Conservation (phyloP, 306 rosid genomes). For the Rosa chinensis region DNA sequence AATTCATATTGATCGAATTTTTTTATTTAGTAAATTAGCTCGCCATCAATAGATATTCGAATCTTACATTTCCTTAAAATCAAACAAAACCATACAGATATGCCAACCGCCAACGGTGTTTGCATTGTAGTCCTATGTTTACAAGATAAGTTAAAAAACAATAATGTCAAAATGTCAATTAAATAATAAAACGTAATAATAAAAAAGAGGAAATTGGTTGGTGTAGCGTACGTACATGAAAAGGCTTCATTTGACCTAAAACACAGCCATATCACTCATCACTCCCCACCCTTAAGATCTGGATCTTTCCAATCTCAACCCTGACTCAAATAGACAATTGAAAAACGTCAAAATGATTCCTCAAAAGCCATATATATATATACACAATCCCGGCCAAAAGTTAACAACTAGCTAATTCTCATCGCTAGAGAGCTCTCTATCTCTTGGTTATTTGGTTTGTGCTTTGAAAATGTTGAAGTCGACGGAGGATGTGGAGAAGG, state of each 20-base stretch:
- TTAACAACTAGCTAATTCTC: not conserved
- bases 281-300: not conserved
- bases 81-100: not conserved
- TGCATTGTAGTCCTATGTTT: not conserved
- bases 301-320: constrained; percentile 5
- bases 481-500: not conserved
- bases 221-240: constrained; percentile 3
- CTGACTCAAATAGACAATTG: not conserved
- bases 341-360: not conserved
- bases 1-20: no score
- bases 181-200: not conserved
- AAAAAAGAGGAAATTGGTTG: constrained; percentile 2
- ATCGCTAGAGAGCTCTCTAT: not conserved
- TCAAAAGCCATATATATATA: not conserved
- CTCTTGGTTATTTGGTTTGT: not conserved
- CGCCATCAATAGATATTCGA: not conserved
- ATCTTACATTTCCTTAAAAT: not conserved
- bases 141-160: not conserved
- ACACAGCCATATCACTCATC: constrained; percentile 5
- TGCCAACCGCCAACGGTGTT: not conserved
- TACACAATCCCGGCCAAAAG: not conserved
- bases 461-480: not conserved
- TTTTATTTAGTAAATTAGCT: not conserved
- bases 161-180: not conserved
- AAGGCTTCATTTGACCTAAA: constrained; percentile 15